phyloP scores from a whole-genome alignment of 2,329 filamentous ascomycete genomes.

The Alternaria infectoria region DNA sequence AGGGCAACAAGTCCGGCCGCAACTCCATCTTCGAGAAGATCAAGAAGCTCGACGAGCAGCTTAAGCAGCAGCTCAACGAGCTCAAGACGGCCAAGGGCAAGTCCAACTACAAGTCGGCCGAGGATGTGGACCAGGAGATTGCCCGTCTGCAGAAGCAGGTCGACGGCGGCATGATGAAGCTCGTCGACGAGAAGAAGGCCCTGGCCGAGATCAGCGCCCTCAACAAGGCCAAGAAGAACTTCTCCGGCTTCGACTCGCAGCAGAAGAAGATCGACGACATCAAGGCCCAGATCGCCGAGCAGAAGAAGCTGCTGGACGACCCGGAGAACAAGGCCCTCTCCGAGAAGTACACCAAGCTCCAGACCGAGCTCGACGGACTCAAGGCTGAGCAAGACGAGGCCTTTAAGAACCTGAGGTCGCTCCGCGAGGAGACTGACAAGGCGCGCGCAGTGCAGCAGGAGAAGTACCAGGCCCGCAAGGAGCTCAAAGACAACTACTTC shows the following conservation, averaged over 20 bases:
- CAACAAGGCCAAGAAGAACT: conserved; percentile 89
- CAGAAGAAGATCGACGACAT: conserved; percentile 90
- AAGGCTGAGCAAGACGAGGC: conserved; percentile 91
- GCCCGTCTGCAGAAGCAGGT: conserved; percentile 81
- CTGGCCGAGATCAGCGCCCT: conserved; percentile 81
- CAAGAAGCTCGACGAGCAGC: conserved; percentile 86
- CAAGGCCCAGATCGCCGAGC: conserved; percentile 84
- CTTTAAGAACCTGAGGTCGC: conserved; percentile 83
- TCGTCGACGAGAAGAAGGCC: conserved; percentile 97
- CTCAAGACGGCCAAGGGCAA: conserved; percentile 85
- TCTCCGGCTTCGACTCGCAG: conserved; percentile 79
- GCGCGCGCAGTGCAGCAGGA: conserved; percentile 85
- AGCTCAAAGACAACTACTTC: conserved; percentile 90
- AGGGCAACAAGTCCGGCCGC: conserved; percentile 82
- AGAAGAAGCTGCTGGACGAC: conserved; percentile 89
- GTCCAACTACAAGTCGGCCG: conserved; percentile 82
- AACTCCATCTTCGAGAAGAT: conserved; percentile 83
- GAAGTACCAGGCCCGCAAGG: conserved; percentile 81
- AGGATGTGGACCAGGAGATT: conserved; percentile 88
- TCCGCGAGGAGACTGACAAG: conserved; percentile 85
- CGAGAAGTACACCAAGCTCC: conserved; percentile 83
- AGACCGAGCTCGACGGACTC: conserved; percentile 86
- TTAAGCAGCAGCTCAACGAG: conserved; percentile 83
- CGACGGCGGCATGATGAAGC: conserved; percentile 86
- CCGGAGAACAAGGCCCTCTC: conserved; percentile 87